Base-by-base conservation (phyloP, 768 basidiomycete genomes). In the Leccinum imitatum region DNA sequence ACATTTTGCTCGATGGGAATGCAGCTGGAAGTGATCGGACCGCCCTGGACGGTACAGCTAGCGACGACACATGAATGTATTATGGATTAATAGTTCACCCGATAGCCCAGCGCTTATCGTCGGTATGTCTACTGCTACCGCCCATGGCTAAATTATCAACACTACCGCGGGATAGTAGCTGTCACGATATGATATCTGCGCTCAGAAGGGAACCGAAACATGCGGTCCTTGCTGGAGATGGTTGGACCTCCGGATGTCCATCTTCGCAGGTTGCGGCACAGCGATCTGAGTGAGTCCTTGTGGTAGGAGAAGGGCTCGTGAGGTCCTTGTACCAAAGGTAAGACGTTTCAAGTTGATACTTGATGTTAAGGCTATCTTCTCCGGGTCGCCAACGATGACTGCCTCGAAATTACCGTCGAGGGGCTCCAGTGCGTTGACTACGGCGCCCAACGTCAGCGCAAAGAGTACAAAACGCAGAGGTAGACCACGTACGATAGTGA, bases 301-400 rank as follows among this genome's bases (percentile, higher is more conserved):
- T 50, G 69, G 69, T 10, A 77, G 77, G 6, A 71, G 68, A 17
- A 76, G 75, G 17, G 74, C 69, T 50, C 78, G 74, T 27, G 37
- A 44, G 10, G 41, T 39, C 51, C 72, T 75, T 23, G 70, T 60
- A 13, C 75, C 73, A 63, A 76, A 75, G 11, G 73, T 60, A 33
- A 68, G 85, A 6, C 85, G 84, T 59, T 76, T 25, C 25, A 25
- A 25, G 25, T 25, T 71, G 54, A 82, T 79, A 53, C 75, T 76
- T 4, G 82, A 78, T 0, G 87, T 86, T 75, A 87, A 89, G n/a
- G 78, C 76, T 50, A 86, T 77, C 71, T 90, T 90, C 70, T 85
- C 83, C 2, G 73, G 64, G 57, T 82, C 78, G 4, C 74, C 63
- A 4, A 50, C 63, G 31, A 66, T 13, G 1, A 73, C 67, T 23